Percentiles rank a stretch among this genome's conserved stretches.
Conservation (phyloP, 1,139 yeast species). For the Geotrichum cucujoidarum region DNA sequence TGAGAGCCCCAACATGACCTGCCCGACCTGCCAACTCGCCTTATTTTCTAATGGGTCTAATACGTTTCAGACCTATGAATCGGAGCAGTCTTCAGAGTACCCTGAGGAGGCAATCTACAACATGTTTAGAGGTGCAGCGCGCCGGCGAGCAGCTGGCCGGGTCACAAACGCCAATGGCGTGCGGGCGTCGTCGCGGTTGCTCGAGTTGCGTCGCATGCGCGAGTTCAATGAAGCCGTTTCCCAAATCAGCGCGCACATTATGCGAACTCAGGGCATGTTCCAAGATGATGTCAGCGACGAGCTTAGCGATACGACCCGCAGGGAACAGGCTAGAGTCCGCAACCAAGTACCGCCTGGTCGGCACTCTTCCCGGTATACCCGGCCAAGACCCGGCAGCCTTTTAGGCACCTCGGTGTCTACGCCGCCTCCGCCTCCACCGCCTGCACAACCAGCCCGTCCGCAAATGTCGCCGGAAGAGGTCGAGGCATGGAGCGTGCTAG, state of each 20-base stretch:
- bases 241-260: constrained; percentile 1
- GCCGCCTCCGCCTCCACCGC: constrained; percentile 16
- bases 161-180: constrained; percentile 3
- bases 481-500: constrained; percentile 35
- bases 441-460: constrained; percentile 22
- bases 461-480: constrained; percentile 30
- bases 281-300: constrained; percentile 4
- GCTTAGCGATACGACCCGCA: constrained; percentile 2
- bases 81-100: neutral
- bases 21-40: constrained; percentile 7
- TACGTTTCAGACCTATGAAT: neutral
- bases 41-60: constrained; percentile 1
- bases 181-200: constrained; percentile 11
- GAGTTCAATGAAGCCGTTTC: constrained; percentile 7
- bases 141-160: constrained; percentile 3
- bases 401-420: constrained; percentile 9
- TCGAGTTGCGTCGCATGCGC: neutral
- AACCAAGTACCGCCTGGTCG: neutral
- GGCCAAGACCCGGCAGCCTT: constrained; percentile 8
- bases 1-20: constrained; percentile 1
- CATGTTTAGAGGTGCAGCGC: neutral
- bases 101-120: constrained; percentile 1
- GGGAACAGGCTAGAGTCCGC: neutral
- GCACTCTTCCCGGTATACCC: neutral
- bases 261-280: constrained; percentile 2